These are phyloP conservation scores for Rhizophlyctis rosea DNA, from an alignment of 192 early-diverging fungal genomes.

Conservation along the genomic window DNA sequence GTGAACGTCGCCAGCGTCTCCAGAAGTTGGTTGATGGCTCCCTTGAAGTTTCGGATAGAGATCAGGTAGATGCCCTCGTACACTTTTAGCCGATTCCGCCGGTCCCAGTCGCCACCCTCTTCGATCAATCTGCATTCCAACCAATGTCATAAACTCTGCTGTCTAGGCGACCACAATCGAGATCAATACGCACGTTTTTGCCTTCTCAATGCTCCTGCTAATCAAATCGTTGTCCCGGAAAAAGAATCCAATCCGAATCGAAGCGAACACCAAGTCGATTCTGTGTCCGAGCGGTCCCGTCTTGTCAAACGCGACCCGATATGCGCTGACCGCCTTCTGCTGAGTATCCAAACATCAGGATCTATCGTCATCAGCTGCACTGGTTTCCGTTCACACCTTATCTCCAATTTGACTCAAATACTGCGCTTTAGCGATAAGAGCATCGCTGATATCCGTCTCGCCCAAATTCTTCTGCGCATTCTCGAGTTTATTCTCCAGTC, in stretches of 20 bases:
- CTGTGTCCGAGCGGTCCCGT: constrained; percentile 86
- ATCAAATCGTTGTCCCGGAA: constrained; percentile 80
- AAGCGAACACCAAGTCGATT: constrained; percentile 91
- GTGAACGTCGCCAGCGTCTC: constrained; percentile 96
- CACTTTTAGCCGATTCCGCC: constrained; percentile 95
- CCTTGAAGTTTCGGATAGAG: constrained; percentile 95
- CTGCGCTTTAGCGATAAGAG: constrained; percentile 84
- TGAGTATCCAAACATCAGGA: constrained; percentile 36
- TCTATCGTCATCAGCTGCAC: no score
- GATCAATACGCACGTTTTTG: constrained; percentile 46
- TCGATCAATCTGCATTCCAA: constrained; percentile 87
- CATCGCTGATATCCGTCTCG: constrained; percentile 83
- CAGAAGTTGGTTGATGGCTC: constrained; percentile 82
- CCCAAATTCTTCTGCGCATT: constrained; percentile 93
- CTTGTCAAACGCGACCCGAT: constrained; percentile 79
- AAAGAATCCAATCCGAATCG: constrained; percentile 93
- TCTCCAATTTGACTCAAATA: constrained; percentile 92
- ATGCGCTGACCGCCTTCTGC: constrained; percentile 85
- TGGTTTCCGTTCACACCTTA: constrained; percentile 59
- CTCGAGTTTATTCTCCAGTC: constrained; percentile 76
- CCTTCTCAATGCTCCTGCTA: constrained; percentile 75
- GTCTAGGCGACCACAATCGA: no score
- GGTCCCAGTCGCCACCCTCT: constrained; percentile 99
- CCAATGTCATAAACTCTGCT: no score
- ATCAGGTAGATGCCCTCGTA: constrained; percentile 92